phyloP scores from a whole-genome alignment of 1,284 basidiomycete genomes.

The Cutaneotrichosporon daszewskae region DNA sequence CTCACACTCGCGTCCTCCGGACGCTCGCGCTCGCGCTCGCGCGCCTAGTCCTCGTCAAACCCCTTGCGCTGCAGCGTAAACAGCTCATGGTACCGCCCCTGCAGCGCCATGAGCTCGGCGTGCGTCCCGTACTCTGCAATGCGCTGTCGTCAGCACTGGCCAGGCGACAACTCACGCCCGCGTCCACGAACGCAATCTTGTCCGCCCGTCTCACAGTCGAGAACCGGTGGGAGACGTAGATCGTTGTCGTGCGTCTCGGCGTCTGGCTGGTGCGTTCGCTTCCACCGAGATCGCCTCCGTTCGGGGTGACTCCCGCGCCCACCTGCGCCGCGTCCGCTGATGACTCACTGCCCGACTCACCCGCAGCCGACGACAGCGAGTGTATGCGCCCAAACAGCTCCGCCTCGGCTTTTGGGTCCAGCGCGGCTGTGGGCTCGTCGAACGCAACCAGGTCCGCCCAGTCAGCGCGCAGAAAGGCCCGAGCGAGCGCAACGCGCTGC shows the following conservation, averaged over 20 bases:
- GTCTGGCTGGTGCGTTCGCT: not conserved
- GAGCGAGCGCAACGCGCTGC: conserved; percentile 74
- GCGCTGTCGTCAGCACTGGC: not conserved
- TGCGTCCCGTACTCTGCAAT: conserved; percentile 77
- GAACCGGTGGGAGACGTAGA: conserved; percentile 77
- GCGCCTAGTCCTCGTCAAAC: not conserved
- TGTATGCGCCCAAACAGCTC: conserved; percentile 56
- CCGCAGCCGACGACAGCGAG: conserved; percentile 51
- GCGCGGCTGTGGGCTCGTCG: conserved; percentile 57
- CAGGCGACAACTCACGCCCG: conserved; percentile 1
- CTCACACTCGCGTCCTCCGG: too few species aligned
- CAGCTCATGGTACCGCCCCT: conserved; percentile 32
- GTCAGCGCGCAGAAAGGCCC: conserved; percentile 76
- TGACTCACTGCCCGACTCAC: too few species aligned
- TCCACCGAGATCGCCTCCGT: not conserved
- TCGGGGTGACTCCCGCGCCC: not conserved
- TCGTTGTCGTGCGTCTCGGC: conserved; percentile 56
- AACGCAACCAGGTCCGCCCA: conserved; percentile 71
- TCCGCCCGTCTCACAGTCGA: conserved; percentile 23
- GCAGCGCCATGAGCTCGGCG: conserved; percentile 58
- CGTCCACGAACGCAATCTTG: conserved; percentile 55
- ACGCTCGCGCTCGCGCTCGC: too few species aligned
- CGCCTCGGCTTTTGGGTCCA: conserved; percentile 73
- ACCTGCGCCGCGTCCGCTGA: not conserved
- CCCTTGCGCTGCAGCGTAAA: conserved; percentile 24